Evolutionary conservation across 441 rosid genomes (phyloP).

Genomic region (Populus hybrid): DNA sequence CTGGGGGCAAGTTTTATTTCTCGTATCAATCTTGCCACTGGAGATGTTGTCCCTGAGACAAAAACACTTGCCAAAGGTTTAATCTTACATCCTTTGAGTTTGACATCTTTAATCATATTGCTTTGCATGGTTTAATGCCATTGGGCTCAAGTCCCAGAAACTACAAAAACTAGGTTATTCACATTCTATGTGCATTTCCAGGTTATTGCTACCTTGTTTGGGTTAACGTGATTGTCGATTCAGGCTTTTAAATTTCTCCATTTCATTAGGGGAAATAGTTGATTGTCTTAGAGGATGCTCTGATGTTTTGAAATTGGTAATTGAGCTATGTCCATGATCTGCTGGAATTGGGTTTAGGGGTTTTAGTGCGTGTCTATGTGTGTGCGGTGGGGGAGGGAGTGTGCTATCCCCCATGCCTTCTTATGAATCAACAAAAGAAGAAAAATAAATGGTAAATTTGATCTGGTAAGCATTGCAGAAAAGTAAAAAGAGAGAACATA

Average conservation of each 20-base stretch:
- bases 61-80: constrained; percentile 88
- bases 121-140: not conserved
- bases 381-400: no score
- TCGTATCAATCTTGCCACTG: constrained; percentile 80
- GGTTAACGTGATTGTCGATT: not conserved
- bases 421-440: not conserved
- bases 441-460: not conserved
- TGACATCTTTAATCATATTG: not conserved
- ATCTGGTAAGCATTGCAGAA: not conserved
- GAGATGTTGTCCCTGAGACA: constrained; percentile 94
- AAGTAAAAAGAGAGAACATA: not conserved
- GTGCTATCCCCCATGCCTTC: not conserved
- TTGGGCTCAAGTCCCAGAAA: not conserved
- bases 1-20: constrained; percentile 75
- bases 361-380: no score
- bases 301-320: not conserved
- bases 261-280: not conserved
- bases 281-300: not conserved
- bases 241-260: not conserved
- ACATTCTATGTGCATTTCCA: not conserved
- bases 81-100: constrained; percentile 12
- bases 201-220: not conserved
- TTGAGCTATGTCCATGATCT: not conserved
- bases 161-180: not conserved
- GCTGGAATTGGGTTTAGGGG: not conserved